Percentiles rank a stretch among this genome's conserved stretches.
Evolutionary conservation across 495 filamentous ascomycete genomes (phyloP).

Genomic region (Penicillium samsonianum): DNA sequence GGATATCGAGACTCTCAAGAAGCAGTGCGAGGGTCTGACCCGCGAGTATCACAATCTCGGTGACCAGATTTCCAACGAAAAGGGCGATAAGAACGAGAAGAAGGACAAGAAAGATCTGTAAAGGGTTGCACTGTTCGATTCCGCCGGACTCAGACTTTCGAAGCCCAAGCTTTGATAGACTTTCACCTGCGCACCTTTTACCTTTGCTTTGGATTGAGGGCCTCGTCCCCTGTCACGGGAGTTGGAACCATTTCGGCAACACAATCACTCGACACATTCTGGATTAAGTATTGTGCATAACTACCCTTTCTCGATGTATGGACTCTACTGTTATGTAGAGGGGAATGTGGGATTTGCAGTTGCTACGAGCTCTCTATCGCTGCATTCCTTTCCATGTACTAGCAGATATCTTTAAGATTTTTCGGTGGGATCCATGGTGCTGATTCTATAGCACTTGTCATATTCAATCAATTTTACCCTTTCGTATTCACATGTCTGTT

Average conservation of each 20-base stretch:
- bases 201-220: not conserved
- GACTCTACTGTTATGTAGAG: not conserved
- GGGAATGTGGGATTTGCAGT: not conserved
- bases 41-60: constrained; percentile 81
- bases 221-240: not conserved
- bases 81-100: constrained; percentile 57
- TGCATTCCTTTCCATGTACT: not conserved
- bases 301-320: not conserved
- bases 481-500: not conserved
- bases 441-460: constrained; percentile 8
- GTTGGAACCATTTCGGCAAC: not conserved
- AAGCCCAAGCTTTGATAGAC: not conserved
- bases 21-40: constrained; percentile 75
- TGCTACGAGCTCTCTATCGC: not conserved
- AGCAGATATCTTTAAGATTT: constrained; percentile 3
- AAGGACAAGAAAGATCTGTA: constrained; percentile 79
- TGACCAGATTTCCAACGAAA: constrained; percentile 65
- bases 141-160: not conserved
- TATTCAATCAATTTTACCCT: not conserved
- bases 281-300: constrained; percentile 12
- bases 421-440: constrained; percentile 9
- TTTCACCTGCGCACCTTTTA: not conserved
- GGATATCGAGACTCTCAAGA: constrained; percentile 79
- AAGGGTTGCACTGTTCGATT: constrained; percentile 8
- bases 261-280: not conserved